Evolutionary conservation across 352 stramenopile genomes (phyloP), one percentile per base, ranked within the genome.

Genomic region (Pythium sukuiense): DNA sequence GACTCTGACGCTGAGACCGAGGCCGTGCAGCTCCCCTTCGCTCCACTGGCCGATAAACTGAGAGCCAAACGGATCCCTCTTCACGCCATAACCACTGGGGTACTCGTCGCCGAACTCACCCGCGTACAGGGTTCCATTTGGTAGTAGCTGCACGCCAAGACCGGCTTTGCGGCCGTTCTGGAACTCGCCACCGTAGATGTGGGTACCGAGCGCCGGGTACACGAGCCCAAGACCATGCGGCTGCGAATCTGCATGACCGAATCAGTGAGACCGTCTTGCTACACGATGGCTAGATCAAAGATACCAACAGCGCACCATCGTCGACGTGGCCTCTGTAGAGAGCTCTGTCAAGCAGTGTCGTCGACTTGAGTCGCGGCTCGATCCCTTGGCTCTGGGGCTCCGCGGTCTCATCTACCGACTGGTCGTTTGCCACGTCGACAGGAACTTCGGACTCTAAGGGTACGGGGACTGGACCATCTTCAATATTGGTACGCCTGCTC

Each of bases 1-100:
- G 9, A 69, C 55, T 16, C 83, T 63, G 1, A 88, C n/a, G 11
- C 20, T 64, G 46, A 88, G 43, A 2, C 77, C 81, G 0, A 76
- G 11, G 27, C 81, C 81, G 27, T 83, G 61, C 4, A 80, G 80
- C 6, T 68, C 67, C 3, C 69, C 72, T 16, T 76, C 60, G 20
- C 56, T 41, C 77, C 77, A 88, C 16, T 83, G 65, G 0, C 80
- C 81, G 13, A 82, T 41, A 54, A 76, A 83, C 58, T 75, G 77
- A 46, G 74, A 55, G 11, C 74, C 80, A 29, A 86, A 73, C 16
- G 71, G 64, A 30, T 75, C 83, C 1, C 73, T 62, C 45, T 85
- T 75, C 6, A 87, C 67, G 6, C 80, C 81, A 35, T 83, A 76
- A 2, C 80, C 81, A 27, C 55, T 67, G 5, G 65, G 29, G 20